These are phyloP conservation scores for Flaveria trinervia DNA, from an alignment of 129 eudicot species.

Conservation along the genomic window DNA sequence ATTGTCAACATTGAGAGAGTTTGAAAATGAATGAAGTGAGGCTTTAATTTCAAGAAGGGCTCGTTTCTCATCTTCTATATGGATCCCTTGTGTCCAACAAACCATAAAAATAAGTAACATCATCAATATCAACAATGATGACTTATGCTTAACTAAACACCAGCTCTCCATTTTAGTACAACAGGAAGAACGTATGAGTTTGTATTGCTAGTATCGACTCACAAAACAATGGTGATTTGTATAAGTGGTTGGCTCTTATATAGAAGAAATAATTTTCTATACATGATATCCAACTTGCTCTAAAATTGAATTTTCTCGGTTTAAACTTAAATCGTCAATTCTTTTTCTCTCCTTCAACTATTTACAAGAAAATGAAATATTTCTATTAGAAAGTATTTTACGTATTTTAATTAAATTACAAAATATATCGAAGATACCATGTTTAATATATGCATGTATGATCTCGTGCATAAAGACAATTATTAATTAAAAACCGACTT, in stretches of 20 bases:
- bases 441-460: no score
- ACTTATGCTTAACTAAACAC: neutral
- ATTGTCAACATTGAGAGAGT: neutral
- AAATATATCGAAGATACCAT: no score
- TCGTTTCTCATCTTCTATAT: conserved; percentile 20
- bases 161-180: neutral
- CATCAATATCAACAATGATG: neutral
- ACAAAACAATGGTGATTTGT: neutral
- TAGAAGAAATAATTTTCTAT: neutral
- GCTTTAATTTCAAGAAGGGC: conserved; percentile 12
- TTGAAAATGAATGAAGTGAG: neutral
- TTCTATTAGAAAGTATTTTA: no score
- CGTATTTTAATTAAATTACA: no score
- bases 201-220: neutral
- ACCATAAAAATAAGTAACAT: neutral
- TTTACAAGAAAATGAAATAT: no score
- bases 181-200: neutral
- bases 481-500: no score
- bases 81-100: neutral
- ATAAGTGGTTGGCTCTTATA: neutral
- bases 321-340: no score
- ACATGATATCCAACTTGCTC: neutral
- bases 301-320: neutral
- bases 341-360: no score
- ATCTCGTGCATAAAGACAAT: no score